These are phyloP conservation scores for Ilyonectria robusta DNA, from an alignment of 2,329 filamentous ascomycete species.

Conservation along the genomic window DNA sequence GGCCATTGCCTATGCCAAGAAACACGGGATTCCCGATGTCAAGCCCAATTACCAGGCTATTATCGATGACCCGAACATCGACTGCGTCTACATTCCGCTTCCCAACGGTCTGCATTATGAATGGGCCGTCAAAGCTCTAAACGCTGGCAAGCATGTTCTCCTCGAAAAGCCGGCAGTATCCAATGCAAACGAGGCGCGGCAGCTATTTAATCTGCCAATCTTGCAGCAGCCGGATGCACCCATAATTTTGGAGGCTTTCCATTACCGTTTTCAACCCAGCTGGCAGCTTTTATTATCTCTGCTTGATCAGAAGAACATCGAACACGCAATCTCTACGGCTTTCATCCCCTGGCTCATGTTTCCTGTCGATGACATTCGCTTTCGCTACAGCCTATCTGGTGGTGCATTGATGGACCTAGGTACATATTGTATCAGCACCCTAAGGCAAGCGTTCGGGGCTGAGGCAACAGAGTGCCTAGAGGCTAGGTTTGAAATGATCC, in stretches of 20 bases:
- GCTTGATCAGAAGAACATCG: neutral
- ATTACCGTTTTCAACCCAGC: slow-evolving; percentile 13
- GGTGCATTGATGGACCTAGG: slow-evolving; percentile 12
- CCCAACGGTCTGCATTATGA: slow-evolving; percentile 40
- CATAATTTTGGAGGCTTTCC: slow-evolving; percentile 10
- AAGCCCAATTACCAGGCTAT: slow-evolving; percentile 11
- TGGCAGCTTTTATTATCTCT: slow-evolving; percentile 7
- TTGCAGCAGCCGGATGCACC: neutral
- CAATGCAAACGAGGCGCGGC: slow-evolving; percentile 22
- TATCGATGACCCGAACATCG: slow-evolving; percentile 14
- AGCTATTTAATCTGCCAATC: neutral
- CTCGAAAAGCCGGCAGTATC: slow-evolving; percentile 41
- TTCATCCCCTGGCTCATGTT: slow-evolving; percentile 9
- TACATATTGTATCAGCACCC: neutral
- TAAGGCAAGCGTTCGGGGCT: neutral
- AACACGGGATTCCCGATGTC: slow-evolving; percentile 16
- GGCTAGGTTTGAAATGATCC: slow-evolving; percentile 1
- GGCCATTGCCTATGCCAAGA: slow-evolving; percentile 17
- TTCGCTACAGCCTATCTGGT: neutral
- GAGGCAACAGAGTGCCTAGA: slow-evolving; percentile 2
- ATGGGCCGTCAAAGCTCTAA: slow-evolving; percentile 29
- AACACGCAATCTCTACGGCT: neutral
- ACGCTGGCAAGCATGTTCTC: slow-evolving; percentile 34
- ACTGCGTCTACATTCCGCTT: slow-evolving; percentile 37
- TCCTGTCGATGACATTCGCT: slow-evolving; percentile 9